These are phyloP conservation scores for Ballota nigra DNA, from an alignment of 257 asterid genomes.

Conservation along the genomic window DNA sequence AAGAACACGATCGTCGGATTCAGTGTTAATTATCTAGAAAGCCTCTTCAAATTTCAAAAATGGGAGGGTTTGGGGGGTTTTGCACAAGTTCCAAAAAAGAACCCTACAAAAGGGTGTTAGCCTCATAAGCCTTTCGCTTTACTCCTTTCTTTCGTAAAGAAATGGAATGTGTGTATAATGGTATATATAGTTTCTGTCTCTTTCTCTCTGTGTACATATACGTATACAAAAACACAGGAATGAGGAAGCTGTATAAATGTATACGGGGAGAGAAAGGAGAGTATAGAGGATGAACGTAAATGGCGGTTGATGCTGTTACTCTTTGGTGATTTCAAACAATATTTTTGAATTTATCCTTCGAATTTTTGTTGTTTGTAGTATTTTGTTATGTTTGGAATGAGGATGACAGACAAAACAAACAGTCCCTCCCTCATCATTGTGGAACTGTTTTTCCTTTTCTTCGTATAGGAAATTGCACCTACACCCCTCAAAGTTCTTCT, in stretches of 20 bases:
- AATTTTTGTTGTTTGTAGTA: not conserved
- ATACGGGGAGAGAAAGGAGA: slow-evolving; percentile 10
- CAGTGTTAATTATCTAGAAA: not conserved
- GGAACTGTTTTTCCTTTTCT: slow-evolving; percentile 17
- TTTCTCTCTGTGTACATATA: slow-evolving; percentile 4
- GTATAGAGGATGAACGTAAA: slow-evolving; percentile 25
- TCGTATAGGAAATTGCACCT: not conserved
- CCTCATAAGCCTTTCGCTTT: slow-evolving; percentile 16
- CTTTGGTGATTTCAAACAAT: slow-evolving; percentile 3
- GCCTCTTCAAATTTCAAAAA: slow-evolving; percentile 17
- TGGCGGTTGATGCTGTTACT: slow-evolving; percentile 19
- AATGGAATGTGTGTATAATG: slow-evolving; percentile 15
- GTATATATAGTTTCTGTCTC: not conserved
- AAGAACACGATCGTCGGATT: slow-evolving; percentile 47
- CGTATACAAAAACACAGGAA: not conserved
- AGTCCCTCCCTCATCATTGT: slow-evolving; percentile 27
- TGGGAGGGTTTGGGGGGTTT: slow-evolving; percentile 23
- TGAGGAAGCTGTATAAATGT: not conserved
- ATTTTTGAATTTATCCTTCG: not conserved
- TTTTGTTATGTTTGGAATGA: slow-evolving; percentile 13
- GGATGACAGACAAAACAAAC: slow-evolving; percentile 34
- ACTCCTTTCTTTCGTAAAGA: slow-evolving; percentile 18
- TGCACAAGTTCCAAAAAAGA: slow-evolving; percentile 18
- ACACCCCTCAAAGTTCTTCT: not conserved
- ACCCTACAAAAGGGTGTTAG: slow-evolving; percentile 29